Evolutionary conservation across 352 stramenopile species (phyloP).

Genomic region (Globisporangium cystogenes): DNA sequence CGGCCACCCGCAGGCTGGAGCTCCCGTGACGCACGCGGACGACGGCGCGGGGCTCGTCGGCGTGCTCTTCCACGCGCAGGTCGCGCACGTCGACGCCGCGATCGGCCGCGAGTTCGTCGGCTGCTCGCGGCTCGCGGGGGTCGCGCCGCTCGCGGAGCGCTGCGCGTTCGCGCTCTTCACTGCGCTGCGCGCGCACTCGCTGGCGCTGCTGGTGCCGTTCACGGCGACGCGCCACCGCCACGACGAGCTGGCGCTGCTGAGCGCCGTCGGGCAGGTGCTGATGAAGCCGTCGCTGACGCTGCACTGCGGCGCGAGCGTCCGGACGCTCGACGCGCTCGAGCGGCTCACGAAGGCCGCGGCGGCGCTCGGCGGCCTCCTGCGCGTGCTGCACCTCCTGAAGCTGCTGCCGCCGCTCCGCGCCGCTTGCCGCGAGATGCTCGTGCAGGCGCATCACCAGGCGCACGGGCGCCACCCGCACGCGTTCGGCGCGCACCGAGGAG

Average conservation of each 20-base stretch:
- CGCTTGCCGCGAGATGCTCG: conserved; percentile 2
- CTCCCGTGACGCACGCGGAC: not conserved
- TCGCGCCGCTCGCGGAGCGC: conserved; percentile 46
- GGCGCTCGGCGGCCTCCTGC: conserved; percentile 5
- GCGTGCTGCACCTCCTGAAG: not conserved
- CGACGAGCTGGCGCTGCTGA: conserved; percentile 12
- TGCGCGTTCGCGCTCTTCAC: conserved; percentile 44
- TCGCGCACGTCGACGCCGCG: conserved; percentile 32
- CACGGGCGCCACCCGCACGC: not conserved
- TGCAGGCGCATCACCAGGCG: conserved; percentile 4
- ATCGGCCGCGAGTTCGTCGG: conserved; percentile 52
- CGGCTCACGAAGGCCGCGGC: conserved; percentile 1
- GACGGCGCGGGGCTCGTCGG: not conserved
- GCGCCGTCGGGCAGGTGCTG: conserved; percentile 24
- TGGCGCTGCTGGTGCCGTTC: conserved; percentile 25
- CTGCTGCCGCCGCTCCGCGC: conserved; percentile 3
- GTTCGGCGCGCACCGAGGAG: not conserved
- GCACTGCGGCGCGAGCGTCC: not conserved
- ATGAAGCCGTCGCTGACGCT: conserved; percentile 11
- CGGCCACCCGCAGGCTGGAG: not conserved
- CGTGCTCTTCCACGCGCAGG: conserved; percentile 16
- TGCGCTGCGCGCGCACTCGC: conserved; percentile 23
- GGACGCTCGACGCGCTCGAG: conserved; percentile 1
- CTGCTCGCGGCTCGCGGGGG: conserved; percentile 19
- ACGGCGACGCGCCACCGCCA: conserved; percentile 1